Evolutionary conservation across 768 basidiomycete genomes (phyloP).

Genomic region (Inosperma sp.): DNA sequence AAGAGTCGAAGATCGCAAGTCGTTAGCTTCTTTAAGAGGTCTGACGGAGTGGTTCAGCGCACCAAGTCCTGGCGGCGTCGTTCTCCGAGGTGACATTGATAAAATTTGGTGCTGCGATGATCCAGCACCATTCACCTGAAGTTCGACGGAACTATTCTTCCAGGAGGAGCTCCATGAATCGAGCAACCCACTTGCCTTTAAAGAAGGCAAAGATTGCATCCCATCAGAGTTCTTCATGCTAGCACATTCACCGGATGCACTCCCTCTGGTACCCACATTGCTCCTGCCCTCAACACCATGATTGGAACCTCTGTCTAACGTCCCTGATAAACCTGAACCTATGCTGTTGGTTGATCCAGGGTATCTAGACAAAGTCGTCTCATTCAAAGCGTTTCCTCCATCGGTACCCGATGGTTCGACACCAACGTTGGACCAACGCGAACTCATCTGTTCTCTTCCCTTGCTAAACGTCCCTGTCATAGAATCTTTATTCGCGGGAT

Average conservation of each 20-base stretch:
- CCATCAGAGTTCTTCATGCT: constrained; percentile 26
- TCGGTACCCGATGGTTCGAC: constrained; percentile 8
- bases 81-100: constrained; percentile 28
- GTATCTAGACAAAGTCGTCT: constrained; percentile 2
- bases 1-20: constrained; percentile 29
- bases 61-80: constrained; percentile 20
- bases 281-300: constrained; percentile 5
- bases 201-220: constrained; percentile 56
- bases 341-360: background rate
- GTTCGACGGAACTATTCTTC: constrained; percentile 22
- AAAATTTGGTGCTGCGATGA: constrained; percentile 16
- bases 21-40: constrained; percentile 23
- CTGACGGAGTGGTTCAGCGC: constrained; percentile 15
- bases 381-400: background rate
- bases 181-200: constrained; percentile 70
- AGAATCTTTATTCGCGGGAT: constrained; percentile 12
- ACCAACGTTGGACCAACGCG: constrained; percentile 6
- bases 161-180: constrained; percentile 46
- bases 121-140: constrained; percentile 16
- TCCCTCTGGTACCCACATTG: constrained; percentile 14
- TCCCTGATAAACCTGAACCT: constrained; percentile 7
- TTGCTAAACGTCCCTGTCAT: constrained; percentile 16
- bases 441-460: constrained; percentile 9
- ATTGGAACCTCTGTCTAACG: no score
- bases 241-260: constrained; percentile 17